Evolutionary conservation across 305 asterid species (phyloP), one percentile per base, ranked within the genome.

Genomic region (Coffea humblotiana): DNA sequence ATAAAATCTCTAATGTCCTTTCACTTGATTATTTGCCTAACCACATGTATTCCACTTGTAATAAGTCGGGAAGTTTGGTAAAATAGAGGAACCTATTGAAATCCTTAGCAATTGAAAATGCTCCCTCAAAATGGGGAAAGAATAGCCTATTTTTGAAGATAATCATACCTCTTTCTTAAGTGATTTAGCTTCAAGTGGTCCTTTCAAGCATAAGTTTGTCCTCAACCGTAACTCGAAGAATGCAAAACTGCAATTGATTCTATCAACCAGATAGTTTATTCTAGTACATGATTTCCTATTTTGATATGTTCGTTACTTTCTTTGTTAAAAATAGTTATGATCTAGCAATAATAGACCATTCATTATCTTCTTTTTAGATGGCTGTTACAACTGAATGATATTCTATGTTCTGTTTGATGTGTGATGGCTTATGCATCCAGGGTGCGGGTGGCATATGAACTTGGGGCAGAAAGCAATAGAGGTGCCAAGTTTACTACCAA

Each of bases 371-470:
- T 56, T 56, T 56, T 56, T 18, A 56, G 10, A 37, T 68, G n/a
- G 27, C 72, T 68, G n/a, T 68, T 18, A 16, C 13, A 6, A 9
- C 51, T 68, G 72, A 68, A 68, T 2, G 9, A 15, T 40, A 19
- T 45, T n/a, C 63, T 18, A 56, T 19, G 40, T 37, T 3, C 5
- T 2, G 1, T n/a, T 0, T 1, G 18, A 54, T 16, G 37, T 54
- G 2, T 51, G 16, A 18, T 21, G 10, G 13, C 27, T 4, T 58
- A 15, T 18, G 51, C 56, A 75, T 72, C 45, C 86, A 90, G 93
- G 88, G 84, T 90, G 66, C 93, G 90, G 16, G 92, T 90, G 47
- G 94, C 94, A 63, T 86, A 84, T 88, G 94, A 89, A 83, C 86
- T 90, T 54, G 94, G 94, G 76, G 91, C 92, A 21, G 90, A 88